Conservation (phyloP, 2,329 filamentous ascomycete species). For the Xylariomycetidae sp. region DNA sequence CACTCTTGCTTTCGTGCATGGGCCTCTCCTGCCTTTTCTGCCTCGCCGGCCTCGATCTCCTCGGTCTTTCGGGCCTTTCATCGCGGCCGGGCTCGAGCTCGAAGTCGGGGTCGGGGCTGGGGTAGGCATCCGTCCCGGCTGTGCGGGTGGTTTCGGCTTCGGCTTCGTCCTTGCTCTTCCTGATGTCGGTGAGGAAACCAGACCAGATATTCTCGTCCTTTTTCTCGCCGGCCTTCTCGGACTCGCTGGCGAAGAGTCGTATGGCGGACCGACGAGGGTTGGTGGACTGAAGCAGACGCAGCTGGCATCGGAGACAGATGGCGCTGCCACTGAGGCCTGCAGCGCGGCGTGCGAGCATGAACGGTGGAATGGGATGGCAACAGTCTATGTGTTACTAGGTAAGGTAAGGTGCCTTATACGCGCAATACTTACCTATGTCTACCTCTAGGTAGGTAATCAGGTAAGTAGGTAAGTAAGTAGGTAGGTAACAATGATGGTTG, state of each 20-base stretch:
- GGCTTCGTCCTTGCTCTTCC: too few species aligned
- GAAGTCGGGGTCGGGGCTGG: background rate
- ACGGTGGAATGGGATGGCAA: too few species aligned
- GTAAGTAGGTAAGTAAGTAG: too few species aligned
- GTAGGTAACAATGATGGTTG: too few species aligned
- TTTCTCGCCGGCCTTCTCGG: background rate
- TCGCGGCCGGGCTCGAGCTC: background rate
- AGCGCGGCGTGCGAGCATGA: too few species aligned
- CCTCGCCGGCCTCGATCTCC: background rate
- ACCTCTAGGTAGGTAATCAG: too few species aligned
- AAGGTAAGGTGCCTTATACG: too few species aligned
- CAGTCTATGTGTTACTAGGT: too few species aligned
- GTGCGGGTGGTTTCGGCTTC: background rate
- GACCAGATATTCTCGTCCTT: background rate
- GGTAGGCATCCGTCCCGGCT: background rate
- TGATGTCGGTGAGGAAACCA: too few species aligned
- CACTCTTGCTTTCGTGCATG: background rate
- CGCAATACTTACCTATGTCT: too few species aligned
- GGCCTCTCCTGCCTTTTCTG: constrained; percentile 1
- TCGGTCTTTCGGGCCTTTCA: background rate
- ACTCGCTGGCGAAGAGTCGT: constrained; percentile 3
- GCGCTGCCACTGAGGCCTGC: constrained; percentile 26
- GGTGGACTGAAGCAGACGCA: constrained; percentile 27
- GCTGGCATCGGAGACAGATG: constrained; percentile 34
- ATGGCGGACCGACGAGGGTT: constrained; percentile 5